Base-by-base conservation (phyloP, 164 flowering plant species). In the Litsea cubeba region DNA sequence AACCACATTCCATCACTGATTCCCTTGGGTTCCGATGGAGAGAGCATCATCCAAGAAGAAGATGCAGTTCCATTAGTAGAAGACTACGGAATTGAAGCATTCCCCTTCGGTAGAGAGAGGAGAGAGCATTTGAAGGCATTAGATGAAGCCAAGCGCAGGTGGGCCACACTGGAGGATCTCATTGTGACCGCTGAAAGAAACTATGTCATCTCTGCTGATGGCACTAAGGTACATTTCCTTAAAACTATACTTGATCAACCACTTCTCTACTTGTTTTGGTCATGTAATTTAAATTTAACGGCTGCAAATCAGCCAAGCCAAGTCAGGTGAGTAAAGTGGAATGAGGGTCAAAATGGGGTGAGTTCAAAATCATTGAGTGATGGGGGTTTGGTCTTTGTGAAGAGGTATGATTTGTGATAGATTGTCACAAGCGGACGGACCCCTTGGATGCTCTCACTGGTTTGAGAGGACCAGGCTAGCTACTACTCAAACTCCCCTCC, bases 11-110 rank as follows among this genome's bases (percentile, higher is more conserved):
- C 92, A 1, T 80, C 84, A 1, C 70, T 89, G 32, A 72, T 86
- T 74, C 86, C 87, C 10, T 66, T 82, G 63, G 30, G 63, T 67
- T 62, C 71, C 14, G 80, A 82, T 46, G 83, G 79, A 10, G 40
- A 73, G 17, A 62, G 60, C 2, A 35, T 77, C 12, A 35, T 35
- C 46, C 46, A 35, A 35, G 85, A 74, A 67, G 85, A 84, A 28
- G 83, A 86, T 72, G 75, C 76, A 50, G 83, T 86, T 40, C 80
- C 65, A 1, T 46, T 87, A 25, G 70, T 87, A 30, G 88, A 85
- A 77, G 90, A 87, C 72, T 89, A 85, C 77, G 92, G 88, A 2
- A 72, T 80, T 15, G 85, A 85, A 14, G 87, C 88, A 25, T 88
- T 78, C 76, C 92, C 91, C 3, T 87, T 88, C 78, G 85, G 82